These are phyloP conservation scores for Exobasidium cylindrosporum DNA, from an alignment of 1,284 basidiomycete species.

Conservation along the genomic window DNA sequence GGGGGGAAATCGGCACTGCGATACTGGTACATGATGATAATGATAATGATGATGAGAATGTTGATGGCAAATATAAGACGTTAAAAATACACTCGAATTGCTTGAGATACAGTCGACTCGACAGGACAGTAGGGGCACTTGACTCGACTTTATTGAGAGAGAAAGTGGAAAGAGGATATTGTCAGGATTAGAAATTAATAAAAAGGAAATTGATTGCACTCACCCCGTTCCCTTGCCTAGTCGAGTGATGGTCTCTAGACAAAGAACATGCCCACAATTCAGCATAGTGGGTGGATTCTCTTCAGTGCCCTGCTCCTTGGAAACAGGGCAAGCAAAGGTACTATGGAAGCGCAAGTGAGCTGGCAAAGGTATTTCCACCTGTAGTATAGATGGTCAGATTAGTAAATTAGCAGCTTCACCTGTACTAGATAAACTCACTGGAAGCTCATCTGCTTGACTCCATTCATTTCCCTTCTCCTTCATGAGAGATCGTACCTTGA, in stretches of 20 bases:
- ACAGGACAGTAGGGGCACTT: conserved; percentile 53
- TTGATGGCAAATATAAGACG: neutral
- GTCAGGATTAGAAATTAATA: conserved; percentile 8
- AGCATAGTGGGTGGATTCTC: conserved; percentile 97
- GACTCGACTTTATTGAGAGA: conserved; percentile 22
- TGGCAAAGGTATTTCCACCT: conserved; percentile 91
- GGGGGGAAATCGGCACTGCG: no score
- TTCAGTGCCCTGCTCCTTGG: conserved; percentile 91
- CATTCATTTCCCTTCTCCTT: conserved; percentile 84
- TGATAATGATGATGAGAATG: neutral
- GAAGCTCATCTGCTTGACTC: conserved; percentile 83
- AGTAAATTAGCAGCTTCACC: neutral
- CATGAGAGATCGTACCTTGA: conserved; percentile 89
- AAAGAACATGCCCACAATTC: conserved; percentile 72
- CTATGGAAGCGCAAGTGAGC: conserved; percentile 79
- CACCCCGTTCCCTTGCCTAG: conserved; percentile 73
- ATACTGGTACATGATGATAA: neutral
- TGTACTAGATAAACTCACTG: conserved; percentile 64
- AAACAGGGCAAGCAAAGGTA: conserved; percentile 94
- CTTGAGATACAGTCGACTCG: conserved; percentile 38
- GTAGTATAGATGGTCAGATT: no score
- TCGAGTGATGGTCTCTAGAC: conserved; percentile 37
- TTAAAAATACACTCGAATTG: conserved; percentile 46
- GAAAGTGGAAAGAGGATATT: neutral
- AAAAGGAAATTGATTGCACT: conserved; percentile 53